These are phyloP conservation scores for Claviceps capensis DNA, from an alignment of 2,329 filamentous ascomycete species.

Conservation along the genomic window DNA sequence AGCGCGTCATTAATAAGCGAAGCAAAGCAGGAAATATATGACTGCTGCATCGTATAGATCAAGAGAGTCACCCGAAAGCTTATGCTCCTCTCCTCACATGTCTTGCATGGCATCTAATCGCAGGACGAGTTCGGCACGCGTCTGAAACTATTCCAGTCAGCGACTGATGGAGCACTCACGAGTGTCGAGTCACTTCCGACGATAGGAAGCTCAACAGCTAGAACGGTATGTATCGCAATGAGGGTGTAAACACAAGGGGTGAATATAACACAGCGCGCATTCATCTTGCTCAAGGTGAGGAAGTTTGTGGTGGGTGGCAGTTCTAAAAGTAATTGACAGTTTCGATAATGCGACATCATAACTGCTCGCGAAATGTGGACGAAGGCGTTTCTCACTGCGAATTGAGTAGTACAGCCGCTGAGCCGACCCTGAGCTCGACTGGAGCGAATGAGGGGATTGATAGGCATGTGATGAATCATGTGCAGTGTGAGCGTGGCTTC, in stretches of 20 bases:
- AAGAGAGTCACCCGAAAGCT: slow-evolving; percentile 20
- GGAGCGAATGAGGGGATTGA: no score
- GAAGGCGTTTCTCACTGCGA: background rate
- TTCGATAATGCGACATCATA: background rate
- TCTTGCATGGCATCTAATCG: slow-evolving; percentile 11
- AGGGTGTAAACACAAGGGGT: slow-evolving; percentile 10
- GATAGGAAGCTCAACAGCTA: slow-evolving; percentile 6
- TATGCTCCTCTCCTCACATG: slow-evolving; percentile 27
- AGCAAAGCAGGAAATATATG: background rate
- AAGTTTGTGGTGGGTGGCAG: no score
- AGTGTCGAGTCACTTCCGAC: background rate
- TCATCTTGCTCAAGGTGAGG: slow-evolving; percentile 8
- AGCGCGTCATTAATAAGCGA: no score
- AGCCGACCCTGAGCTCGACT: no score
- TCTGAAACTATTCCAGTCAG: no score
- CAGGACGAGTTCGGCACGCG: background rate
- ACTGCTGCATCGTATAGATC: background rate
- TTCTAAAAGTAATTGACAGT: no score
- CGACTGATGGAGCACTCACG: background rate
- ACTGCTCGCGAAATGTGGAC: background rate
- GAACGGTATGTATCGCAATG: slow-evolving; percentile 10
- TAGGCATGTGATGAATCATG: no score
- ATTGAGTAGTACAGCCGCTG: no score
- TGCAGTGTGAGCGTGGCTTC: no score
- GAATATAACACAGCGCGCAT: slow-evolving; percentile 10